phyloP scores from a whole-genome alignment of 371 early-diverging fungal species.

The Mortierella sp. region DNA sequence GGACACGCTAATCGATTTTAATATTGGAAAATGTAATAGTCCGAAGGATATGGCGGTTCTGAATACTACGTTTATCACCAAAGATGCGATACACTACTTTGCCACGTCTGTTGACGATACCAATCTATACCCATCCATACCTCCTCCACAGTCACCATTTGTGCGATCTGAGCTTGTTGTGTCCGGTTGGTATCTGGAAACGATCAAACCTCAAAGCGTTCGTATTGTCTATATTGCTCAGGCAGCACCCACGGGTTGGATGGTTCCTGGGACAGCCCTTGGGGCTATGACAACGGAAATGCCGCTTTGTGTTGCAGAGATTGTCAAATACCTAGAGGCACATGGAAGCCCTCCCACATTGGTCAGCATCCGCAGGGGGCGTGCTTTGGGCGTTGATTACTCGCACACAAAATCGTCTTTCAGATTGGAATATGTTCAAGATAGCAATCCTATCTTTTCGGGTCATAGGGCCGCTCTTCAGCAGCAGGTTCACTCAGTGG shows the following conservation, averaged over 20 bases:
- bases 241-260: conserved; percentile 61
- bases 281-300: conserved; percentile 58
- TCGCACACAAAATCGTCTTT: conserved; percentile 64
- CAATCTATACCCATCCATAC: conserved; percentile 54
- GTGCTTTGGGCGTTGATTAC: conserved; percentile 58
- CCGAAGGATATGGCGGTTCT: conserved; percentile 67
- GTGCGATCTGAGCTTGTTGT: conserved; percentile 65
- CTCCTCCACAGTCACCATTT: conserved; percentile 60
- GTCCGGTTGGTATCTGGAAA: conserved; percentile 64
- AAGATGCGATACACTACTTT: conserved; percentile 62
- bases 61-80: conserved; percentile 62
- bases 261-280: conserved; percentile 60
- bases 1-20: background rate
- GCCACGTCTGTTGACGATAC: conserved; percentile 64
- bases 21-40: conserved; percentile 23
- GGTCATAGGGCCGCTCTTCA: conserved; percentile 42
- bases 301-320: conserved; percentile 58
- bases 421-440: conserved; percentile 67
- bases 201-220: conserved; percentile 50
- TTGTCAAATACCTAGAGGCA: conserved; percentile 60
- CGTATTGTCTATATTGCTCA: conserved; percentile 61
- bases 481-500: conserved; percentile 14
- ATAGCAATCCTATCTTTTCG: conserved; percentile 54
- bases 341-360: conserved; percentile 68
- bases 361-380: conserved; percentile 60